These are phyloP conservation scores for Ophiosphaerella herpotricha DNA, from an alignment of 2,329 filamentous ascomycete genomes.

Conservation along the genomic window DNA sequence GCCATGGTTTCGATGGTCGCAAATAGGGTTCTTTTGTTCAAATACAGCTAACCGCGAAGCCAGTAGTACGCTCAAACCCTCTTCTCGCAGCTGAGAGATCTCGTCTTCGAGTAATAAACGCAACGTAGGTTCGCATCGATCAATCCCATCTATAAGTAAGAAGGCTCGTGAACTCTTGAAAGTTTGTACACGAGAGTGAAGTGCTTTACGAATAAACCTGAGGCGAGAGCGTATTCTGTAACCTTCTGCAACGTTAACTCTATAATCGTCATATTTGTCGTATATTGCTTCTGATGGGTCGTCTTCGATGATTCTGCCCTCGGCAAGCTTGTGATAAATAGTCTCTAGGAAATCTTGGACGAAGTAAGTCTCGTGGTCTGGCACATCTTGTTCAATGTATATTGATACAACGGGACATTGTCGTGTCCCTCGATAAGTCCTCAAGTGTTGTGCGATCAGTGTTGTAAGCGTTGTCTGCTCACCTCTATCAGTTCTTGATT, in stretches of 20 bases:
- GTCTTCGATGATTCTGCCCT: background rate
- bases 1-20: conserved; percentile 12
- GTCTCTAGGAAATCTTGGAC: conserved; percentile 12
- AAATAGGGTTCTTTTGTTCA: conserved; percentile 8
- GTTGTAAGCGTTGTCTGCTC: conserved; percentile 4
- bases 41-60: conserved; percentile 21
- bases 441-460: conserved; percentile 5
- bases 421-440: background rate
- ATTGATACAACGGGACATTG: conserved; percentile 2
- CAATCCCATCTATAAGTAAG: conserved; percentile 26
- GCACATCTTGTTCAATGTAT: conserved; percentile 4
- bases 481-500: background rate
- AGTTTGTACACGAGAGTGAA: conserved; percentile 8
- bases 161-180: conserved; percentile 6
- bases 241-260: conserved; percentile 1
- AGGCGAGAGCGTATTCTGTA: conserved; percentile 1
- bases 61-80: conserved; percentile 14
- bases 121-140: conserved; percentile 16
- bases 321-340: conserved; percentile 7
- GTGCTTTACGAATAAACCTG: conserved; percentile 7
- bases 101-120: conserved; percentile 17
- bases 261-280: background rate
- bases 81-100: conserved; percentile 10
- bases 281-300: conserved; percentile 3
- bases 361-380: conserved; percentile 5